These are phyloP conservation scores for Mortierella sp. DNA, from an alignment of 371 early-diverging fungal genomes.

Conservation along the genomic window DNA sequence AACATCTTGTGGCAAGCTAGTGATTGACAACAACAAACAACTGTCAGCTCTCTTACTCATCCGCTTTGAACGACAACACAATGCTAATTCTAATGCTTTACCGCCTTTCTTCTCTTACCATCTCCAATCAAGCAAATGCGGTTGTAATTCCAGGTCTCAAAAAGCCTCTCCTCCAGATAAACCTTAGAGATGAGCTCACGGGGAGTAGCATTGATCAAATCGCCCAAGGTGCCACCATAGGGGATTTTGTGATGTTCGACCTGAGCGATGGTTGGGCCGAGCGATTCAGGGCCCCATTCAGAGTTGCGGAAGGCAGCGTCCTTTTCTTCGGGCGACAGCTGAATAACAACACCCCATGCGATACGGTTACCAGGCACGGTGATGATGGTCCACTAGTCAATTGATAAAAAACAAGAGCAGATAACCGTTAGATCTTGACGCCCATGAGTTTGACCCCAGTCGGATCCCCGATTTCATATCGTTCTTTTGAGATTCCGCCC, in stretches of 20 bases:
- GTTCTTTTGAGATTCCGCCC: neutral
- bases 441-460: neutral
- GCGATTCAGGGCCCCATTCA: slow-evolving; percentile 32
- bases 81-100: neutral
- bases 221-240: slow-evolving; percentile 27
- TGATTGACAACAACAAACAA: neutral
- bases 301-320: slow-evolving; percentile 27
- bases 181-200: slow-evolving; percentile 30
- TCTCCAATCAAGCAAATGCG: slow-evolving; percentile 38
- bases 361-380: slow-evolving; percentile 26
- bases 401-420: neutral
- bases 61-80: neutral
- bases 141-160: slow-evolving; percentile 35
- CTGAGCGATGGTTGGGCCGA: slow-evolving; percentile 11
- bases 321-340: slow-evolving; percentile 14
- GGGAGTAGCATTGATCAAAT: slow-evolving; percentile 35
- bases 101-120: slow-evolving; percentile 14
- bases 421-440: neutral
- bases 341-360: slow-evolving; percentile 23
- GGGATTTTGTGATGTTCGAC: slow-evolving; percentile 18
- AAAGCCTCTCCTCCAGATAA: slow-evolving; percentile 37
- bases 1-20: slow-evolving; percentile 42
- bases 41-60: neutral
- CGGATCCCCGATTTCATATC: neutral
- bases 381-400: slow-evolving; percentile 18